Evolutionary conservation across 2,329 filamentous ascomycete species (phyloP).

Genomic region (Talaromyces sp.): DNA sequence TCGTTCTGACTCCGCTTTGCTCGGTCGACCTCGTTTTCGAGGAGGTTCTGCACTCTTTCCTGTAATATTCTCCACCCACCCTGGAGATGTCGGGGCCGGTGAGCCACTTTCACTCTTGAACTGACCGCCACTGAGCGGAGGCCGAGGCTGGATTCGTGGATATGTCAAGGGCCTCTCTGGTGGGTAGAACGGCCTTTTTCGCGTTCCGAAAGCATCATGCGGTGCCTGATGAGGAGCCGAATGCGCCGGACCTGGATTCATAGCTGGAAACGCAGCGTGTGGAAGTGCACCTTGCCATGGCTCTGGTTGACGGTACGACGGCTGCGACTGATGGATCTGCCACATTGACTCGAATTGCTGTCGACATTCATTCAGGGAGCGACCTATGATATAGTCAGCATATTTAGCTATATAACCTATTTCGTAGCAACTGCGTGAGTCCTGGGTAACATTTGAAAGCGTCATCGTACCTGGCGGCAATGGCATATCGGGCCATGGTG

Average conservation of each 20-base stretch:
- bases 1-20: constrained; percentile 38
- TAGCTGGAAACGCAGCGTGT: constrained; percentile 13
- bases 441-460: not conserved
- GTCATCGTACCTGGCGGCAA: constrained; percentile 37
- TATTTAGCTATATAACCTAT: not conserved
- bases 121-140: constrained; percentile 28
- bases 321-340: constrained; percentile 10
- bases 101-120: constrained; percentile 32
- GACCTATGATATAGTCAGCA: constrained; percentile 15
- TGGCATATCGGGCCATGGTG: constrained; percentile 39
- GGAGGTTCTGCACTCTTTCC: constrained; percentile 28
- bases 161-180: constrained; percentile 26
- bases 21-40: constrained; percentile 41
- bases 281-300: constrained; percentile 12
- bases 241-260: constrained; percentile 22
- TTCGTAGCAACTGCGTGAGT: not conserved
- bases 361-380: constrained; percentile 13
- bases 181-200: constrained; percentile 30
- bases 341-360: constrained; percentile 12
- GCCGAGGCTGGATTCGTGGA: constrained; percentile 40
- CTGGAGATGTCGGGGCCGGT: constrained; percentile 32
- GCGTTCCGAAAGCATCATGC: constrained; percentile 24
- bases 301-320: constrained; percentile 8
- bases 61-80: constrained; percentile 25
- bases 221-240: constrained; percentile 20